phyloP scores from a whole-genome alignment of 192 early-diverging fungal species.

The Coemansia sp. region DNA sequence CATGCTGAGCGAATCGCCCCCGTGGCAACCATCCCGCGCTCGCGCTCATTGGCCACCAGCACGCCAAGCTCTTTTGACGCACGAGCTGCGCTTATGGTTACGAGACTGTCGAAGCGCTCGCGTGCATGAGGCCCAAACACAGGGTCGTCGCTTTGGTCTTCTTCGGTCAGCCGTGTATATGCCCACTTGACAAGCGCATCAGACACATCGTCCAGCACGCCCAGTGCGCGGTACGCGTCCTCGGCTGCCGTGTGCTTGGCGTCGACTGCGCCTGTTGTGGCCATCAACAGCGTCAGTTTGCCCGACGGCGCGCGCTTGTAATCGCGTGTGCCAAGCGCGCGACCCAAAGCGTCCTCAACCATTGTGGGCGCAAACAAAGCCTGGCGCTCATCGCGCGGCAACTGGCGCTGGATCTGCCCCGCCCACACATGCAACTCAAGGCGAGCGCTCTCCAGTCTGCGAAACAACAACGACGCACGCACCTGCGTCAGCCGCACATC shows the following conservation, averaged over 20 bases:
- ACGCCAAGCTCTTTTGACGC: conserved; percentile 39
- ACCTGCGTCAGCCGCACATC: background rate
- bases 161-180: conserved; percentile 49
- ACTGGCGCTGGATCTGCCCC: conserved; percentile 27
- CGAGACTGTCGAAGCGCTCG: conserved; percentile 53
- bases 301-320: conserved; percentile 11
- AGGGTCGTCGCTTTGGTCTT: conserved; percentile 40
- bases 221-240: conserved; percentile 31
- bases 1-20: conserved; percentile 53
- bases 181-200: conserved; percentile 58
- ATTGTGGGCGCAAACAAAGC: background rate
- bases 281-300: conserved; percentile 3
- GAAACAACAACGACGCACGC: conserved; percentile 6
- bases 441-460: conserved; percentile 20
- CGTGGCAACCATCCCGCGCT: conserved; percentile 55
- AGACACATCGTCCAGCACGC: conserved; percentile 49
- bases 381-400: conserved; percentile 28
- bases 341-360: background rate
- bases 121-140: conserved; percentile 20
- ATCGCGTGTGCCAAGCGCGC: conserved; percentile 15
- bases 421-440: conserved; percentile 31
- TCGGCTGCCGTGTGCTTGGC: conserved; percentile 3
- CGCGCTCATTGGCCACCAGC: conserved; percentile 56
- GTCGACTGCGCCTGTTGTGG: background rate
- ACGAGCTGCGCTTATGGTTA: conserved; percentile 33